Percentiles rank a stretch among this genome's conserved stretches.
These are phyloP conservation scores for Pichia kluyveri DNA, from an alignment of 805 yeast genomes.

Conservation along the genomic window DNA sequence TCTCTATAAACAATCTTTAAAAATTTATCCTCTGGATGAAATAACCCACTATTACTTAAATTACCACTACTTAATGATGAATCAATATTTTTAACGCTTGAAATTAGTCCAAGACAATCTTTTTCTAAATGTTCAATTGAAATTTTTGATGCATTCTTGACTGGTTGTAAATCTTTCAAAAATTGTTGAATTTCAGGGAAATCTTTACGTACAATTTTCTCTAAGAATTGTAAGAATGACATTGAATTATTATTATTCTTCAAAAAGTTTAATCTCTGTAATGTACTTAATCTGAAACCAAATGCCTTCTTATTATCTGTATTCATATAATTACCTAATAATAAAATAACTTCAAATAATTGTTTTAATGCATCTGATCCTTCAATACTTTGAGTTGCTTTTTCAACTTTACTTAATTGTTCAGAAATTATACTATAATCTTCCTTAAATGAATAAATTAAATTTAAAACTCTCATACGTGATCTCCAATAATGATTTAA, in stretches of 20 bases:
- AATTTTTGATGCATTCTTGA: slow-evolving; percentile 55
- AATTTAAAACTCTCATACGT: slow-evolving; percentile 73
- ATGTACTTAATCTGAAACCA: slow-evolving; percentile 86
- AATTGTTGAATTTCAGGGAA: slow-evolving; percentile 75
- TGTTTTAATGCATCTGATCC: slow-evolving; percentile 59
- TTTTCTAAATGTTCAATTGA: slow-evolving; percentile 72
- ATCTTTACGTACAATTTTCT: slow-evolving; percentile 71
- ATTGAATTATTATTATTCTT: slow-evolving; percentile 82
- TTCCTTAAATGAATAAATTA: slow-evolving; percentile 61
- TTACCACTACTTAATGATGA: slow-evolving; percentile 75
- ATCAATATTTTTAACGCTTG: slow-evolving; percentile 58
- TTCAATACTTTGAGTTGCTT: slow-evolving; percentile 59
- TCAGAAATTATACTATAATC: slow-evolving; percentile 66
- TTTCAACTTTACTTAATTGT: slow-evolving; percentile 64
- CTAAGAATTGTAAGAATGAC: slow-evolving; percentile 90
- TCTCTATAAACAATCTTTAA: slow-evolving; percentile 52
- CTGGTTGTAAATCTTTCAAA: slow-evolving; percentile 58
- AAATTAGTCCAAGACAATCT: slow-evolving; percentile 60
- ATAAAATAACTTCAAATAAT: slow-evolving; percentile 74
- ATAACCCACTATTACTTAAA: slow-evolving; percentile 62
- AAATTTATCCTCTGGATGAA: slow-evolving; percentile 81
- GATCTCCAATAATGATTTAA: slow-evolving; percentile 87
- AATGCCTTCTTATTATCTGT: slow-evolving; percentile 84
- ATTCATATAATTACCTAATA: slow-evolving; percentile 96
- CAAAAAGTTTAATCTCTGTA: slow-evolving; percentile 81